Evolutionary conservation across 202 grass and related monocot species (phyloP).

Genomic region (Panicum virgatum): DNA sequence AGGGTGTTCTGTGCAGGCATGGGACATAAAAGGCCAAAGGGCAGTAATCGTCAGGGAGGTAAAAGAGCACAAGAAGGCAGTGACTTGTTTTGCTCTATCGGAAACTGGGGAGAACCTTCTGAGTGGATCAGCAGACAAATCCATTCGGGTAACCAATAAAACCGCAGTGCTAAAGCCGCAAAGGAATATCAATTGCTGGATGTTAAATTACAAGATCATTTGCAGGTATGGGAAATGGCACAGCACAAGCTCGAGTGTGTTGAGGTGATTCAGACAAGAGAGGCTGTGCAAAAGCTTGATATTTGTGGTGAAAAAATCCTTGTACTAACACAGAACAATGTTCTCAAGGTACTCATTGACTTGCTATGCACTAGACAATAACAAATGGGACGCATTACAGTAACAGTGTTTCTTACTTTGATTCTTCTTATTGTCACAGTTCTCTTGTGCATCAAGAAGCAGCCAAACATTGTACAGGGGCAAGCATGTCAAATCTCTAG

Average conservation of each 20-base stretch:
- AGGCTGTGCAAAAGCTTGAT: slow-evolving; percentile 72
- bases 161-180: slow-evolving; percentile 4
- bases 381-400: slow-evolving; percentile 2
- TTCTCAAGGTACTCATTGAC: slow-evolving; percentile 59
- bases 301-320: slow-evolving; percentile 68
- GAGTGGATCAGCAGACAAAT: slow-evolving; percentile 93
- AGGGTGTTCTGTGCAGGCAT: slow-evolving; percentile 56
- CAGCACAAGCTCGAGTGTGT: slow-evolving; percentile 86
- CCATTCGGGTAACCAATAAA: slow-evolving; percentile 73
- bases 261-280: slow-evolving; percentile 84
- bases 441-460: slow-evolving; percentile 75
- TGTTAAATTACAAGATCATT: slow-evolving; percentile 11
- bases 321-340: slow-evolving; percentile 59
- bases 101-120: slow-evolving; percentile 77
- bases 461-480: slow-evolving; percentile 78
- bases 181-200: background rate
- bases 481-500: slow-evolving; percentile 79
- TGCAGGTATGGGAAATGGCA: slow-evolving; percentile 87
- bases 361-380: slow-evolving; percentile 11
- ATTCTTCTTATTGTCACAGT: slow-evolving; percentile 54
- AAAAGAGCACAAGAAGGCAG: slow-evolving; percentile 78
- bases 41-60: slow-evolving; percentile 73
- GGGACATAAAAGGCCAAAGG: slow-evolving; percentile 91
- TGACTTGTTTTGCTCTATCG: slow-evolving; percentile 80
- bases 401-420: slow-evolving; percentile 19